Percentiles rank a stretch among this genome's conserved stretches.
Conservation (phyloP, 2,329 filamentous ascomycete genomes). For the Fusarium haematococcum region DNA sequence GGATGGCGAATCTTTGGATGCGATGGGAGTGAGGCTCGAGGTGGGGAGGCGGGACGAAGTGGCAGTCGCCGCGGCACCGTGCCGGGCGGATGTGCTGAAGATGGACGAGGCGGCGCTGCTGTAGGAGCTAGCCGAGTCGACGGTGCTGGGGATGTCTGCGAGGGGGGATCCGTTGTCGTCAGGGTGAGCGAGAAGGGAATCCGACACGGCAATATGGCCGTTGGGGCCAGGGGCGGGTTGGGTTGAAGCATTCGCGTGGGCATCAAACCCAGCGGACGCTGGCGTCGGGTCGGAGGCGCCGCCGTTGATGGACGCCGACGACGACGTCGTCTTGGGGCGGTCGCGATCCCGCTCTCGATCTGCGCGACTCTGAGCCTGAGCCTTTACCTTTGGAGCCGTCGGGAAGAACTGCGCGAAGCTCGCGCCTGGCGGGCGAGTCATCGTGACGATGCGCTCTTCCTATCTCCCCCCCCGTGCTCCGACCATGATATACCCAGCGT, state of each 20-base stretch:
- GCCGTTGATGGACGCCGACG: slow-evolving; percentile 33
- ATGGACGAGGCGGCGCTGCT: slow-evolving; percentile 78
- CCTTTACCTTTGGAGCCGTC: slow-evolving; percentile 75
- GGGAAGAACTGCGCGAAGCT: slow-evolving; percentile 91
- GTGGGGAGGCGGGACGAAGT: slow-evolving; percentile 56
- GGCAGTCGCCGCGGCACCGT: slow-evolving; percentile 52
- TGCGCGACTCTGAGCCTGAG: slow-evolving; percentile 51
- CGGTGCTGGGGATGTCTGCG: slow-evolving; percentile 76
- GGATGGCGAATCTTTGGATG: slow-evolving; percentile 64
- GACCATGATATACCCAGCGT: slow-evolving; percentile 68
- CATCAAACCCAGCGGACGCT: slow-evolving; percentile 39
- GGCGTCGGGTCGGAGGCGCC: slow-evolving; percentile 38
- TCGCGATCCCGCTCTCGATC: slow-evolving; percentile 51
- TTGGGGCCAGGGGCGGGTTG: slow-evolving; percentile 32
- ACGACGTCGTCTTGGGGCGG: slow-evolving; percentile 40
- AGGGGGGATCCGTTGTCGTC: slow-evolving; percentile 71
- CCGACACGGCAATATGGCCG: slow-evolving; percentile 37
- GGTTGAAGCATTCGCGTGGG: slow-evolving; percentile 40
- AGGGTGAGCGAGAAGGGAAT: slow-evolving; percentile 45
- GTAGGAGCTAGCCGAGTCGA: slow-evolving; percentile 79
- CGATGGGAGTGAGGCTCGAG: slow-evolving; percentile 63
- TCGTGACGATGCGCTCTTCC: slow-evolving; percentile 67
- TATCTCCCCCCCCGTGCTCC: slow-evolving; percentile 65
- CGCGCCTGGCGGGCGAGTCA: slow-evolving; percentile 83
- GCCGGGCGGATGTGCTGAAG: slow-evolving; percentile 67